Base-by-base conservation (phyloP, 345 rosid species). In the Bruguiera parviflora region DNA sequence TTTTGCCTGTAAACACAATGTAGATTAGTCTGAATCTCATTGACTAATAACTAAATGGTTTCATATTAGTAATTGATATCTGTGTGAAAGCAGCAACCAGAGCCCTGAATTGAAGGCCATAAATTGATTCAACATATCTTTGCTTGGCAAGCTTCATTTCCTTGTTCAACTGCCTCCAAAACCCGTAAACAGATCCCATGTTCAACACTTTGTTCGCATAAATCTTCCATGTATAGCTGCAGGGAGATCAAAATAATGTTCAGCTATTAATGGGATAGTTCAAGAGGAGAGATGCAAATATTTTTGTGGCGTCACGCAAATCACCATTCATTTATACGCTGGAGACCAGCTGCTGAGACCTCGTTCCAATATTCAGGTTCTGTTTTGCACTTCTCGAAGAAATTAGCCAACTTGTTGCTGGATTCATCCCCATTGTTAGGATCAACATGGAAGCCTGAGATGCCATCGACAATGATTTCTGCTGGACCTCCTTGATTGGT, bases 401-500 rank as follows among this genome's bases (percentile, higher is more conserved):
- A 95, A 66, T 90, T 92, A 3, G 82, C 91, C 15, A 92, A 90
- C 61, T 67, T 90, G 51, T 78, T 73, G 74, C 89, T 83, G 33
- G 96, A 83, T 19, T 85, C 91, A 5, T 90, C 91, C 1, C 98
- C 98, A 67, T 87, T 85, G 81, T 81, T 86, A 1, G 99, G 99
- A 75, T 92, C 89, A 11, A 90, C 82, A 66, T 88, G 96, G 78
- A 92, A 95, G 31, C 99, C 98, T 5, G 97, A 95, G 71, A 90
- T 78, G 22, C 90, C 94, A 75, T 95, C 96, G 15, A 92, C 87
- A 22, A 92, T 89, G 31, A 95, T 95, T 83, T 95, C 98, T 0
- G 98, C 98, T 0, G 98, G 96, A 11, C 98, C 98, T 33, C 98
- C 98, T 79, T 95, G 88, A 66, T 87, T 87, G 1, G 99, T 95